Percentiles rank a stretch among this genome's conserved stretches.
phyloP scores from a whole-genome alignment of 78 protist species.

The Guillardia theta region DNA sequence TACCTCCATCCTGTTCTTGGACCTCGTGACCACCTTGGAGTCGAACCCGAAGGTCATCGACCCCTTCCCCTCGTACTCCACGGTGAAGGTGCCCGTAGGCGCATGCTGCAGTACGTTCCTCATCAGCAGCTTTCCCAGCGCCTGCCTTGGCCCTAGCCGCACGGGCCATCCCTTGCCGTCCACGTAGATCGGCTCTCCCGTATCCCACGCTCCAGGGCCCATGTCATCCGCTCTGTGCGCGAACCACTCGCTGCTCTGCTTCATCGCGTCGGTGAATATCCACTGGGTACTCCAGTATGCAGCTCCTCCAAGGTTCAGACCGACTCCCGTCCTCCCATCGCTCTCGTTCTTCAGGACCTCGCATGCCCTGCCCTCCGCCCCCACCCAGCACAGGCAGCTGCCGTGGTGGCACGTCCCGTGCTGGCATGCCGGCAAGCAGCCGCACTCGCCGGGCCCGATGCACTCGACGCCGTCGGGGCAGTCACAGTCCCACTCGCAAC shows the following conservation, averaged over 20 bases:
- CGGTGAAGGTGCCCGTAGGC: neutral
- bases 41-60: conserved; percentile 4
- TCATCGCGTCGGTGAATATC: conserved; percentile 6
- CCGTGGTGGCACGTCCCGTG: neutral
- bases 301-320: neutral
- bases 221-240: neutral
- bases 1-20: neutral
- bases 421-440: neutral
- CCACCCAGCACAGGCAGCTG: conserved; percentile 38
- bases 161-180: neutral
- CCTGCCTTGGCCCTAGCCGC: neutral
- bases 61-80: conserved; percentile 38
- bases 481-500: conserved; percentile 32
- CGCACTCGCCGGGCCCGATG: conserved; percentile 34
- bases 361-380: neutral
- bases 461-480: neutral
- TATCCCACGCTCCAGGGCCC: neutral
- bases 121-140: neutral
- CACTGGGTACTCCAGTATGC: neutral
- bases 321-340: neutral
- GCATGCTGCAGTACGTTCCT: conserved; percentile 13
- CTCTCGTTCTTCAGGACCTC: neutral
- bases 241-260: neutral
- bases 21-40: neutral
- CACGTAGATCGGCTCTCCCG: neutral